Evolutionary conservation across 164 flowering plant species (phyloP).

Genomic region (Vitis rotundifolia): DNA sequence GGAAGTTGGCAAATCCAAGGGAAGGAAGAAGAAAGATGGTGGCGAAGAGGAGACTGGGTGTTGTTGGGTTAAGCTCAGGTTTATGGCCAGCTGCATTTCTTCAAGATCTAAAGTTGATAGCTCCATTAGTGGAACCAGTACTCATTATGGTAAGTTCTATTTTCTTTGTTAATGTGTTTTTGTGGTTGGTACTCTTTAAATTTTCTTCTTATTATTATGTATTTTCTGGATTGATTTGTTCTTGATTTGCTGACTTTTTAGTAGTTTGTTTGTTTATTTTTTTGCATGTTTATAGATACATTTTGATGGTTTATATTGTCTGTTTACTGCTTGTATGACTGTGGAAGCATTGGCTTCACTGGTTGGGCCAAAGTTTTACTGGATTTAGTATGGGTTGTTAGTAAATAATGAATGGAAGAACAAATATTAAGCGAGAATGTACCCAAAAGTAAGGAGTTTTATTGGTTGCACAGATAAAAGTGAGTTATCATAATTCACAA

Average conservation of each 20-base stretch:
- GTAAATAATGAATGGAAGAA: too few species aligned
- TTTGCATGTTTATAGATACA: neutral
- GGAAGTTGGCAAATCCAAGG: constrained; percentile 44
- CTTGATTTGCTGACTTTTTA: too few species aligned
- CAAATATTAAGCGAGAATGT: too few species aligned
- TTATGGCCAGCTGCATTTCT: constrained; percentile 65
- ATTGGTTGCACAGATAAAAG: too few species aligned
- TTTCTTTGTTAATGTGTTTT: neutral
- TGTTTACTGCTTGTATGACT: too few species aligned
- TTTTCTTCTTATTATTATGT: neutral
- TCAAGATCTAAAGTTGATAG: constrained; percentile 73
- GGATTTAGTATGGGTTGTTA: too few species aligned
- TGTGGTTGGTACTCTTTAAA: neutral
- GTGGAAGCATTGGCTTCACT: too few species aligned
- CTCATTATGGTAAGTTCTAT: constrained; percentile 35
- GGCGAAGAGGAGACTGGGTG: constrained; percentile 52
- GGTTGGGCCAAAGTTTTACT: too few species aligned
- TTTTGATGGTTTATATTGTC: too few species aligned
- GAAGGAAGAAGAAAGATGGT: constrained; percentile 16
- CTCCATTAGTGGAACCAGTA: constrained; percentile 47
- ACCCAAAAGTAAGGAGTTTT: too few species aligned
- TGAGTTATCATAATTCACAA: too few species aligned
- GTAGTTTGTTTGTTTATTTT: too few species aligned
- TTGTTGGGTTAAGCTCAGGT: constrained; percentile 65
- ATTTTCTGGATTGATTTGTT: neutral